Evolutionary conservation across 2,329 filamentous ascomycete species (phyloP).

Genomic region (Neonectria neomacrospora): DNA sequence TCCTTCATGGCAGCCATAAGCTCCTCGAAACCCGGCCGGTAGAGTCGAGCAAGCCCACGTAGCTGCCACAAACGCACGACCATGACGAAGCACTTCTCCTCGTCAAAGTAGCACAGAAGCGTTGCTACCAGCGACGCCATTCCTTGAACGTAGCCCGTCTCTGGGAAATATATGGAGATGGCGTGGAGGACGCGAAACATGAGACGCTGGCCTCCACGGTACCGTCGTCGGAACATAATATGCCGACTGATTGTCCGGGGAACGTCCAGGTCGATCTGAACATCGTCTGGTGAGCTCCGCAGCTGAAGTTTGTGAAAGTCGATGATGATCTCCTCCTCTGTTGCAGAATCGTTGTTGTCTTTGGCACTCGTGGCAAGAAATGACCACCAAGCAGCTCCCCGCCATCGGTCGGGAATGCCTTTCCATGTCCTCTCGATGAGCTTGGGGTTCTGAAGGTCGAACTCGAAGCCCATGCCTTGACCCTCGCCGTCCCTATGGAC

Average conservation of each 20-base stretch:
- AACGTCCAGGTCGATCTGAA: slow-evolving; percentile 97
- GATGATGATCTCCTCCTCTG: slow-evolving; percentile 77
- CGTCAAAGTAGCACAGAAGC: slow-evolving; percentile 94
- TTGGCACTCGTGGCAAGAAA: slow-evolving; percentile 85
- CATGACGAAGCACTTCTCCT: slow-evolving; percentile 96
- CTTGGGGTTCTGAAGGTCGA: slow-evolving; percentile 85
- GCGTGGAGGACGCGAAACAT: slow-evolving; percentile 93
- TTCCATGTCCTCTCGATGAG: slow-evolving; percentile 96
- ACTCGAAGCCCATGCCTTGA: slow-evolving; percentile 72
- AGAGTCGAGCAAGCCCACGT: slow-evolving; percentile 85
- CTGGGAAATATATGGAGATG: slow-evolving; percentile 89
- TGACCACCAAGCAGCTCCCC: slow-evolving; percentile 91
- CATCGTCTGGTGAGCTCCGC: slow-evolving; percentile 84
- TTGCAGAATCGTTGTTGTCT: slow-evolving; percentile 66
- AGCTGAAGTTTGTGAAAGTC: slow-evolving; percentile 79
- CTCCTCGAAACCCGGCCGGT: slow-evolving; percentile 84
- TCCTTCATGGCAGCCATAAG: slow-evolving; percentile 87
- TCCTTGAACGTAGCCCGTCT: slow-evolving; percentile 95
- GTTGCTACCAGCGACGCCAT: slow-evolving; percentile 96
- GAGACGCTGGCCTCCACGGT: slow-evolving; percentile 90
- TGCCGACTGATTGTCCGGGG: slow-evolving; percentile 94
- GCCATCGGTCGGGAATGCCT: slow-evolving; percentile 96
- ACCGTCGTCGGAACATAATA: slow-evolving; percentile 95
- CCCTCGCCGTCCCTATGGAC: slow-evolving; percentile 61
- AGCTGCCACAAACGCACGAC: slow-evolving; percentile 93